Base-by-base conservation (phyloP, 106 monocot genomes). In the Alisma plantagoaquatica region DNA sequence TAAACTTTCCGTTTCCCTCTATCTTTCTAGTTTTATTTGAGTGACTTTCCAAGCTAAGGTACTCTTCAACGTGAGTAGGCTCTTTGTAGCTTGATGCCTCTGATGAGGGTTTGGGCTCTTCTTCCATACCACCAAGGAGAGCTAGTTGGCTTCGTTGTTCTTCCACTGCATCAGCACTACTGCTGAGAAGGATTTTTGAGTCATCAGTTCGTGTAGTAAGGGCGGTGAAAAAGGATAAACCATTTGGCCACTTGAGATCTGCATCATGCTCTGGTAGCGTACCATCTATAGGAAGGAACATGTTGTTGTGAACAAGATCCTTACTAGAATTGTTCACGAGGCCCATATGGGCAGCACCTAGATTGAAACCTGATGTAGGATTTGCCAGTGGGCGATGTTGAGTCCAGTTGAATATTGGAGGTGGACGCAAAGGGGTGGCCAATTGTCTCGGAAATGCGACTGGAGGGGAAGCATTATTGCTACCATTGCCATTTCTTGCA, bases 171-270 rank as follows among this genome's bases (percentile, higher is more conserved):
- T 46, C 51, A 3, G 11, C 53, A 3, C 62, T 70, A 22, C 33
- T 29, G 41, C 79, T 78, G 44, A 88, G 73, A 20, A 83, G 64
- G 3, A 83, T 67, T 68, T 91, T 85, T 10, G 85, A 72, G n/a
- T 85, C 84, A 22, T 91, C 91, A 1, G 69, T 29, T 33, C 85
- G 41, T 1, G 77, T 75, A 3, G 91, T 81, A 33, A 91, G 72
- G 0, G 85, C 91, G 21, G 68, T 78, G 75, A 85, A 91, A 67
- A 91, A 81, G 19, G 91, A 91, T 27, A 91, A 60, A 14, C 85
- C 84, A 18, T 73, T 78, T 28, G 91, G 91, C 91, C 91, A 91
- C 33, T 81, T 85, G 32, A 91, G 75, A 51, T 85, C 84, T 1
- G 69, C 14, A 1, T 84, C 84, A 8, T 84, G 89, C 51, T 83